Conservation (phyloP, 2,329 filamentous ascomycete species). For the Scopulariopsis brevicaulis region DNA sequence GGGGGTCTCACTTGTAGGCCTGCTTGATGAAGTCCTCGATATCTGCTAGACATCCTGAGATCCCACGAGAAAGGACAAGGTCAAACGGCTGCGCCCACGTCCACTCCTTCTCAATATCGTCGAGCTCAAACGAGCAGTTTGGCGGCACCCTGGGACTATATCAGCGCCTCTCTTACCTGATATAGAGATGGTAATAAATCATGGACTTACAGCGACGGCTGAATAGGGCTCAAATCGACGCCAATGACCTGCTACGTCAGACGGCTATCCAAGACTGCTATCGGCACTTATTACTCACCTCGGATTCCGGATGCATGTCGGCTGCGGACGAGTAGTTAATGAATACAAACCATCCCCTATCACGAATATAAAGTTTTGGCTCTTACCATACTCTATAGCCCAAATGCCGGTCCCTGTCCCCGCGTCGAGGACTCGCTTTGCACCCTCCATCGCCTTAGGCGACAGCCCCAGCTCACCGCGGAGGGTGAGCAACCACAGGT, state of each 20-base stretch:
- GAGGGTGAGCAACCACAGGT: slow-evolving; percentile 15
- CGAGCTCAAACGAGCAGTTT: slow-evolving; percentile 13
- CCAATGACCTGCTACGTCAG: slow-evolving; percentile 14
- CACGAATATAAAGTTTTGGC: too few relatives aligned
- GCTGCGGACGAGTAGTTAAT: not conserved
- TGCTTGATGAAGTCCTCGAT: slow-evolving; percentile 22
- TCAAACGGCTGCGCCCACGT: slow-evolving; percentile 11
- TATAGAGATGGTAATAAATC: not conserved
- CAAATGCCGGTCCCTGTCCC: slow-evolving; percentile 18
- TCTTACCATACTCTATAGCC: slow-evolving; percentile 15
- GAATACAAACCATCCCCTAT: too few relatives aligned
- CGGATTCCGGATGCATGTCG: not conserved
- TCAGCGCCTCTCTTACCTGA: not conserved
- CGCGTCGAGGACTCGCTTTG: slow-evolving; percentile 16
- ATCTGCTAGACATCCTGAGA: slow-evolving; percentile 16
- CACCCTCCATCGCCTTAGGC: slow-evolving; percentile 7
- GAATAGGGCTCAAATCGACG: slow-evolving; percentile 11
- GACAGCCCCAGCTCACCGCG: slow-evolving; percentile 12
- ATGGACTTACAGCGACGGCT: slow-evolving; percentile 15
- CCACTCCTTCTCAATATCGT: slow-evolving; percentile 14
- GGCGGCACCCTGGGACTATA: slow-evolving; percentile 13
- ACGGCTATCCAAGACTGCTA: not conserved
- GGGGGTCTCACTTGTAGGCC: slow-evolving; percentile 13
- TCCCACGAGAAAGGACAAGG: slow-evolving; percentile 18
- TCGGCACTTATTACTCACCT: slow-evolving; percentile 9